A percentile compares a stretch with the other conserved stretches of the same genome.
phyloP scores from a whole-genome alignment of 2,329 filamentous ascomycete species.

The Monilinia polystroma region DNA sequence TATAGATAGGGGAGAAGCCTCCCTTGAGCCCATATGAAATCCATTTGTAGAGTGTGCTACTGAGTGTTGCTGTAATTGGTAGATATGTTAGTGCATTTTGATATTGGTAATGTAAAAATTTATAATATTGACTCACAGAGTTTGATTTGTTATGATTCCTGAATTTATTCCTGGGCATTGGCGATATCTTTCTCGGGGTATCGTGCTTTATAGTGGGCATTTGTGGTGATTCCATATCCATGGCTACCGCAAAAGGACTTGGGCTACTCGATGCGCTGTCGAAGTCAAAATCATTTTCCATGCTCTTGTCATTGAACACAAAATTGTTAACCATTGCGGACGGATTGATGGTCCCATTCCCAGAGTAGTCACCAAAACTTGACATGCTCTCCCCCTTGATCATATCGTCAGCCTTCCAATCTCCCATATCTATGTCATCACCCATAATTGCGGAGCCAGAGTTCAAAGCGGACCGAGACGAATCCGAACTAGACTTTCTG shows the following conservation, averaged over 20 bases:
- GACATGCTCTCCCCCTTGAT: slow-evolving; percentile 43
- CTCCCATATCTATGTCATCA: slow-evolving; percentile 44
- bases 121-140: slow-evolving; percentile 43
- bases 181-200: slow-evolving; percentile 35
- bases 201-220: slow-evolving; percentile 46
- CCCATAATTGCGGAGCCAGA: slow-evolving; percentile 47
- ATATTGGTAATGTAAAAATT: background rate
- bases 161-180: slow-evolving; percentile 33
- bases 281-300: slow-evolving; percentile 56
- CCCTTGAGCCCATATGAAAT: slow-evolving; percentile 50
- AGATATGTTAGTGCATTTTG: slow-evolving; percentile 31
- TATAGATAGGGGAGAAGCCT: slow-evolving; percentile 55
- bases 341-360: slow-evolving; percentile 43
- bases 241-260: slow-evolving; percentile 40
- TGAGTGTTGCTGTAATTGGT: slow-evolving; percentile 50
- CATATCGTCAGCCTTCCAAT: slow-evolving; percentile 47
- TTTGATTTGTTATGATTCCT: slow-evolving; percentile 44
- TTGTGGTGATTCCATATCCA: slow-evolving; percentile 45
- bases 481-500: slow-evolving; percentile 48
- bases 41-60: slow-evolving; percentile 52
- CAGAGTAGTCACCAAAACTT: slow-evolving; percentile 44
- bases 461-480: slow-evolving; percentile 47
- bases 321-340: slow-evolving; percentile 40
- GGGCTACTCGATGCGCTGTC: slow-evolving; percentile 59
- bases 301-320: slow-evolving; percentile 46